Conservation (phyloP, 2,329 filamentous ascomycete genomes). For the Fusarium verrucosum region DNA sequence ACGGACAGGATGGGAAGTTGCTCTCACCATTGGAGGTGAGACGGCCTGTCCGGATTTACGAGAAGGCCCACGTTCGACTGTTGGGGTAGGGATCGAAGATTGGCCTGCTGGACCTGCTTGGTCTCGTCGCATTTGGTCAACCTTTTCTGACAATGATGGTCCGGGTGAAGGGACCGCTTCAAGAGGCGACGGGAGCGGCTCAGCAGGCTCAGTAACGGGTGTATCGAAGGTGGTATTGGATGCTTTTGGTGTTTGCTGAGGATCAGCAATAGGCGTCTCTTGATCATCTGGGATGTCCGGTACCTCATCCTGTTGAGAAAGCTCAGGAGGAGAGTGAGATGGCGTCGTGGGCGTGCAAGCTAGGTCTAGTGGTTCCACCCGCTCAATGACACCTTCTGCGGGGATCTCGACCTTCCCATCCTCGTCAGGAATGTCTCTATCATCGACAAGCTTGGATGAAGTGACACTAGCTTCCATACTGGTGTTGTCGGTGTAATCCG, state of each 20-base stretch:
- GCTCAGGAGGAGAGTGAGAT: slow-evolving; percentile 31
- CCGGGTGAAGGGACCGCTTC: slow-evolving; percentile 23
- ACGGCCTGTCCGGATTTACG: slow-evolving; percentile 57
- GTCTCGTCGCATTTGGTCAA: slow-evolving; percentile 63
- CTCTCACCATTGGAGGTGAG: slow-evolving; percentile 64
- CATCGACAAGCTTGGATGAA: slow-evolving; percentile 41
- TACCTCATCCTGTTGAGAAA: slow-evolving; percentile 11
- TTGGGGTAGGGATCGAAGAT: slow-evolving; percentile 42
- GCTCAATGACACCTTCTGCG: slow-evolving; percentile 53
- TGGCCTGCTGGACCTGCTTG: slow-evolving; percentile 49
- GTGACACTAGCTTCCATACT: slow-evolving; percentile 47
- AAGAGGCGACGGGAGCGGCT: slow-evolving; percentile 23
- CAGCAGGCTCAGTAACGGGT: slow-evolving; percentile 13
- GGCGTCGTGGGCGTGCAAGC: slow-evolving; percentile 50
- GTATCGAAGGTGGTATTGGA: slow-evolving; percentile 32
- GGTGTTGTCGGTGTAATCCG: slow-evolving; percentile 50
- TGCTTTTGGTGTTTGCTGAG: slow-evolving; percentile 38
- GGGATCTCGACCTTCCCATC: slow-evolving; percentile 46
- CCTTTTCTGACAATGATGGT: slow-evolving; percentile 54
- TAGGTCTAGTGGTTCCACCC: slow-evolving; percentile 61
- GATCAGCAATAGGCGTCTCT: slow-evolving; percentile 24
- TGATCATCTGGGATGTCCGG: slow-evolving; percentile 2
- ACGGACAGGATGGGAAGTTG: slow-evolving; percentile 62
- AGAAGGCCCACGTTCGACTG: slow-evolving; percentile 51
- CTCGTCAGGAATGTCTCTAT: slow-evolving; percentile 40